A percentile compares a stretch with the other conserved stretches of the same genome.
These are phyloP conservation scores for Guadua angustifolia DNA, from an alignment of 176 grass and related monocot genomes.

Conservation along the genomic window DNA sequence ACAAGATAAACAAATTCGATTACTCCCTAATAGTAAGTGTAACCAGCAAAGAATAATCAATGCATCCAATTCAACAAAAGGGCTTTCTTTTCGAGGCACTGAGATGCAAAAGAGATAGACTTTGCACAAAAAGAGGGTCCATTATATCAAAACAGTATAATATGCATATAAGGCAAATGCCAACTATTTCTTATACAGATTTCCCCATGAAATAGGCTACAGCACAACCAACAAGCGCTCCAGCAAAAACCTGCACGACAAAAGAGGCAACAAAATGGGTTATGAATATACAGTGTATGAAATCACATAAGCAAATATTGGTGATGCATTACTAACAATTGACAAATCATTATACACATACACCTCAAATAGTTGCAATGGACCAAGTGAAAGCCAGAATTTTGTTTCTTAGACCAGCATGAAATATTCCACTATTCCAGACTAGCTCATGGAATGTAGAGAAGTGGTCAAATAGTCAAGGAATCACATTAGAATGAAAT, in stretches of 20 bases:
- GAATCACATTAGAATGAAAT: neutral
- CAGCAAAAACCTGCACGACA: conserved; percentile 67
- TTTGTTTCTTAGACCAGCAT: neutral
- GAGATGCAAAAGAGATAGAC: neutral
- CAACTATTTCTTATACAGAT: conserved; percentile 58
- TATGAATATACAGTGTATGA: neutral
- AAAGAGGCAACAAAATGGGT: conserved; percentile 7
- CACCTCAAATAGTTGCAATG: neutral
- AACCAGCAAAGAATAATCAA: neutral
- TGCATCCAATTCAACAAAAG: neutral
- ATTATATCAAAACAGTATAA: conserved; percentile 27
- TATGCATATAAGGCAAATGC: conserved; percentile 33
- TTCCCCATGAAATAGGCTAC: conserved; percentile 66
- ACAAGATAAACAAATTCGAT: neutral
- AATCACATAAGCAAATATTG: neutral
- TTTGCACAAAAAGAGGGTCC: conserved; percentile 6
- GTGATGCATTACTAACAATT: neutral
- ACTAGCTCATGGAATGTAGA: neutral
- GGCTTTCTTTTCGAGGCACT: neutral
- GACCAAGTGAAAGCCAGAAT: neutral
- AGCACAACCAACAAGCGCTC: conserved; percentile 76
- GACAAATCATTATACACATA: neutral
- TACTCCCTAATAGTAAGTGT: neutral
- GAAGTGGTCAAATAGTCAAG: neutral
- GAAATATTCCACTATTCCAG: neutral